phyloP scores from a whole-genome alignment of 108 stramenopile species.

The Fragilariopsis cylindrus region DNA sequence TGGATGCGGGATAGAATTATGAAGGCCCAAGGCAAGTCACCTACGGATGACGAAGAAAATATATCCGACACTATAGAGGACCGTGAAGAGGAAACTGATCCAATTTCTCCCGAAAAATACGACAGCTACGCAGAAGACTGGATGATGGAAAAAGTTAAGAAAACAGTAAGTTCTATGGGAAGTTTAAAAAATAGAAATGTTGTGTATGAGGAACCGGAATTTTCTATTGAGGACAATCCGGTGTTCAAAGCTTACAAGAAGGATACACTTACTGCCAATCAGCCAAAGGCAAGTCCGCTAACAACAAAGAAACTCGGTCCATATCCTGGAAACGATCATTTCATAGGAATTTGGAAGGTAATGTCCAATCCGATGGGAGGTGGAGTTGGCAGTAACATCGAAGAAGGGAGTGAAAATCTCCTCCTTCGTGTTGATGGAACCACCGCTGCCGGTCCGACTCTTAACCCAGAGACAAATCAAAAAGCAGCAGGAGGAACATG shows the following conservation, averaged over 20 bases:
- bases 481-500: constrained; percentile 82
- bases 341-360: constrained; percentile 74
- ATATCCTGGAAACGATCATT: constrained; percentile 65
- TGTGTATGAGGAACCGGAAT: constrained; percentile 23
- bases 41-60: not conserved
- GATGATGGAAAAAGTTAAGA: constrained; percentile 28
- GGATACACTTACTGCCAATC: constrained; percentile 30
- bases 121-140: constrained; percentile 8
- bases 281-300: constrained; percentile 26
- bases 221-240: constrained; percentile 66
- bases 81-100: not conserved
- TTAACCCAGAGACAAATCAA: constrained; percentile 67
- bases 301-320: constrained; percentile 44
- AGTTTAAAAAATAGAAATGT: constrained; percentile 17
- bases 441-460: constrained; percentile 71
- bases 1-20: constrained; percentile 15
- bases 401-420: constrained; percentile 56
- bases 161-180: constrained; percentile 18
- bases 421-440: constrained; percentile 76
- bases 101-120: not conserved
- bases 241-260: constrained; percentile 62
- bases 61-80: not conserved
- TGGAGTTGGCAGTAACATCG: constrained; percentile 24
- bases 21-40: not conserved
- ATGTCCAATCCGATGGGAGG: constrained; percentile 65